Base-by-base conservation (phyloP, 805 yeast species). In the Lachancea dasiensis region DNA sequence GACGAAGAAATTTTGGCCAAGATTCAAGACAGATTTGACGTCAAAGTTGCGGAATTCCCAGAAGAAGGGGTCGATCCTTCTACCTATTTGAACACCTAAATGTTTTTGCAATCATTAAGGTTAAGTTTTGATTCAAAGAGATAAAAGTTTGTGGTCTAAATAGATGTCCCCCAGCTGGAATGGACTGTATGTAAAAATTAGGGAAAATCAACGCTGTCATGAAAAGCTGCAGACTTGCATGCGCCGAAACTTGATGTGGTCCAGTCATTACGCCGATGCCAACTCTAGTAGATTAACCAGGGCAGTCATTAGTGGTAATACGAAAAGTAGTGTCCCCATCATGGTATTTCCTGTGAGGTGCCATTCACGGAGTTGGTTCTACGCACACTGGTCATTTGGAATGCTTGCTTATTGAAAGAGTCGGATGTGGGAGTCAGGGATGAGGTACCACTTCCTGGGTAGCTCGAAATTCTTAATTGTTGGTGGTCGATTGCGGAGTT, bases 1-100 rank as follows among this genome's bases (percentile, higher is more conserved):
- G 98, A 92, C 61, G 87, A 86, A 66, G 86, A 81, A 68, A 84
- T 89, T 29, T 74, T 92, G 64, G 83, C 75, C 57, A 82, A 86
- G 69, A 92, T 92, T 61, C 98, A 92, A 73, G 94, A 86, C 53
- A 81, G 97, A 70, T 92, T 92, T 67, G 97, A 90, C 64, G 97
- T 92, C 52, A 86, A 89, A 70, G 80, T 90, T 59, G 73, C 87
- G 44, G 94, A 85, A 57, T 89, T 86, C 80, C 97, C 98, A 45
- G 97, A 82, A 60, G 97, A 86, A 63, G 97, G 97, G 67, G 86
- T 90, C 56, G 98, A 92, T 64, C 89, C 97, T 53, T 80, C 95
- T 40, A 87, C 97, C 54, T 90, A 90, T 72, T 89, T 92, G 95
- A 90, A 90, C 79, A 83, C 95, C 52, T 87, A 70, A 61, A 23